These are phyloP conservation scores for Tolypocladium pustulatum DNA, from an alignment of 2,329 filamentous ascomycete species.

Conservation along the genomic window DNA sequence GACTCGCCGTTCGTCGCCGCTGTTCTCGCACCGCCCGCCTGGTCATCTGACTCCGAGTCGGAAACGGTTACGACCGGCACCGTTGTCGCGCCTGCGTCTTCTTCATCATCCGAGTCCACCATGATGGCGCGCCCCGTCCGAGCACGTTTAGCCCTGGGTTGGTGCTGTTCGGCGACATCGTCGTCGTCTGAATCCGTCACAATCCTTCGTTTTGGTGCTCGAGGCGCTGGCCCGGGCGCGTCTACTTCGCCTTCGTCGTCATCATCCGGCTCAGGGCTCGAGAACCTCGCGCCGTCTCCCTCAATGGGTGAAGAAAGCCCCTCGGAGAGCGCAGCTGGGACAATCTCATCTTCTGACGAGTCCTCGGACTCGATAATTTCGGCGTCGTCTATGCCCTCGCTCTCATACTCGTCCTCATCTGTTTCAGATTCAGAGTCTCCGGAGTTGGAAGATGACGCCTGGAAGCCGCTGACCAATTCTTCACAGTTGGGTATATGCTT, in stretches of 20 bases:
- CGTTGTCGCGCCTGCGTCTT: not conserved
- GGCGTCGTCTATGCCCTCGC: slow-evolving; percentile 27
- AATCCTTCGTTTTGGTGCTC: slow-evolving; percentile 16
- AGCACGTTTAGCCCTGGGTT: slow-evolving; percentile 12
- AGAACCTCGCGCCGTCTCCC: slow-evolving; percentile 14
- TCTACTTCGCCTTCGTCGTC: not conserved
- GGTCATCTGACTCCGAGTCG: slow-evolving; percentile 8
- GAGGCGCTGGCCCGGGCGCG: slow-evolving; percentile 1
- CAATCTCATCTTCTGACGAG: slow-evolving; percentile 9
- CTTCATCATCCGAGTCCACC: slow-evolving; percentile 10
- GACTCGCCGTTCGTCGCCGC: slow-evolving; percentile 1
- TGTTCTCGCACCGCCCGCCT: not conserved
- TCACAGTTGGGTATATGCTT: slow-evolving; percentile 1
- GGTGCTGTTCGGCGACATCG: slow-evolving; percentile 5
- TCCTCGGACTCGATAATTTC: slow-evolving; percentile 15
- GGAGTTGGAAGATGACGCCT: slow-evolving; percentile 5
- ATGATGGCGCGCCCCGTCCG: slow-evolving; percentile 8
- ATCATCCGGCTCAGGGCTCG: slow-evolving; percentile 16
- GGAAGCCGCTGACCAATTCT: slow-evolving; percentile 4
- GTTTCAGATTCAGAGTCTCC: not conserved
- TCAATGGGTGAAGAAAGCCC: slow-evolving; percentile 2
- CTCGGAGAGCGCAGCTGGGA: slow-evolving; percentile 1
- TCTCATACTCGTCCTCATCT: slow-evolving; percentile 23
- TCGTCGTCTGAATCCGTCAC: slow-evolving; percentile 21
- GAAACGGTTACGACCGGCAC: not conserved